Evolutionary conservation across 495 filamentous ascomycete species (phyloP), one percentile per base, ranked within the genome.

Genomic region (Talaromyces nanjingensis): DNA sequence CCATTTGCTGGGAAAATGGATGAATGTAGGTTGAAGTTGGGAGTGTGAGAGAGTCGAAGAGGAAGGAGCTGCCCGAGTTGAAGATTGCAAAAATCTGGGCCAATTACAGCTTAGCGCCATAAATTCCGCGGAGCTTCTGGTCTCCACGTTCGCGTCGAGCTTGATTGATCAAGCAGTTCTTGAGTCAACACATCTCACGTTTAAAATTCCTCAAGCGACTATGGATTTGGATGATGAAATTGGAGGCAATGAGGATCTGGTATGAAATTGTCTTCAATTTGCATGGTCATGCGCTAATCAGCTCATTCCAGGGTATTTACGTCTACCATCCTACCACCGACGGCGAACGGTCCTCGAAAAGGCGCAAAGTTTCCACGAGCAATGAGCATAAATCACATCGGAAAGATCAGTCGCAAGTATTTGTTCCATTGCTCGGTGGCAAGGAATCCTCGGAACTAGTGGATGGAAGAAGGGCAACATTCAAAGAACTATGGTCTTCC

Each of bases 341-440:
- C 57, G 66, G 69, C 54, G 77, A 77, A 66, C 83, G 86, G 65
- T 86, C 89, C 34, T 70, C 81, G 55, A 92, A 93, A 70, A 79
- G 85, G 59, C 82, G 89, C 62, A 88, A 84, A 68, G 74, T 85
- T 11, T 67, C 72, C 0, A 57, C 59, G 29, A 74, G 72, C 62
- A 72, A 68, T 14, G 65, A 68, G 37, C 67, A 70, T 39, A 70
- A 71, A 34, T 55, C 66, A 55, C 65, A 54, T n/a, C 59, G 56
- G 49, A 49, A 68, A 9, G 33, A 59, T 31, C 64, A 69, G 6
- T 8, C 57, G 4, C 70, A 75, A 18, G 68, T 68, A 6, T 91
- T 92, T 65, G 78, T 83, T n/a, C 74, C 81, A 0, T 79, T 92
- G 55, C 73, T 93, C 20, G 78, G 80, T 59, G 89, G 89, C 1